Conservation (phyloP, 2,329 filamentous ascomycete genomes). For the Ceratocystiopsis sp. region DNA sequence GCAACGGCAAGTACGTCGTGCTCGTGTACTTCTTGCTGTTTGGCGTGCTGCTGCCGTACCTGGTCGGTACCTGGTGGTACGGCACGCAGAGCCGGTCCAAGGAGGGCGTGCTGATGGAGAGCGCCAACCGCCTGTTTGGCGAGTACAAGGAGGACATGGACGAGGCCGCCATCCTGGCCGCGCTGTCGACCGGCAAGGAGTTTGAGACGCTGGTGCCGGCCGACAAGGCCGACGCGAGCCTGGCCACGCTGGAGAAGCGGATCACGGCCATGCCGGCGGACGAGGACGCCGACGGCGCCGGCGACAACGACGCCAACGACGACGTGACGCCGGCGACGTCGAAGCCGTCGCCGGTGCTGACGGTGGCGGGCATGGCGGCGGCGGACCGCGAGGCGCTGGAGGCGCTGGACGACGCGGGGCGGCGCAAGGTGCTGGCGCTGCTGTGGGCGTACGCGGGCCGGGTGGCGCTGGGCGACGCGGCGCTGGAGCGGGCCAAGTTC, state of each 20-base stretch:
- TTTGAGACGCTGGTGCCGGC: conserved; percentile 62
- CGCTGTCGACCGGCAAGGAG: conserved; percentile 74
- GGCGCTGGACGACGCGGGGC: conserved; percentile 61
- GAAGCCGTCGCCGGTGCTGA: conserved; percentile 26
- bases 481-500: conserved; percentile 71
- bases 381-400: conserved; percentile 66
- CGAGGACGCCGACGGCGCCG: conserved; percentile 11
- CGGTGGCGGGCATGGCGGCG: conserved; percentile 34
- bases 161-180: conserved; percentile 61
- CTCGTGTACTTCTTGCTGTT: conserved; percentile 77
- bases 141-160: conserved; percentile 78
- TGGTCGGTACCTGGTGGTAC: conserved; percentile 98
- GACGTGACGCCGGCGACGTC: conserved; percentile 27
- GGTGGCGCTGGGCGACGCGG: conserved; percentile 62
- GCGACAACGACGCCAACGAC: neutral
- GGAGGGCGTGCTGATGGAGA: conserved; percentile 84
- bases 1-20: conserved; percentile 89
- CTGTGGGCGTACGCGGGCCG: conserved; percentile 92
- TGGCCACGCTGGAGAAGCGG: conserved; percentile 70
- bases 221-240: conserved; percentile 60
- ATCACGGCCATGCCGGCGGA: conserved; percentile 46
- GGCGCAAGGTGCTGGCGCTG: conserved; percentile 73
- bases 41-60: conserved; percentile 77
- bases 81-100: conserved; percentile 85
- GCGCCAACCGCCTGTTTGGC: conserved; percentile 84